Conservation (phyloP, 805 yeast genomes). For the Kuraishia hungarica region DNA sequence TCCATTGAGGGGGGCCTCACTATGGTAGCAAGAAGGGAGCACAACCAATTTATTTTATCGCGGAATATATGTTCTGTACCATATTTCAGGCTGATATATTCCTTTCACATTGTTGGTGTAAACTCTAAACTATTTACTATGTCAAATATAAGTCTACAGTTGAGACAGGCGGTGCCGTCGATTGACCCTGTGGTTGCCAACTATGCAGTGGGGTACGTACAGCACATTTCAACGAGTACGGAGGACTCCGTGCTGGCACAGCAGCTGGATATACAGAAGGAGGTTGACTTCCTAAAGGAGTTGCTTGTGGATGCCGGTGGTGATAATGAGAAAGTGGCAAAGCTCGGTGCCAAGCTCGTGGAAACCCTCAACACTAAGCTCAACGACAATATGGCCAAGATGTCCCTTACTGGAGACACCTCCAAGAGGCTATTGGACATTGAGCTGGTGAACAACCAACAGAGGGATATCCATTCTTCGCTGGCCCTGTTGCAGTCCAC, state of each 20-base stretch:
- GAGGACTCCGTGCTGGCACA: constrained; percentile 78
- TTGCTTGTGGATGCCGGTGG: constrained; percentile 84
- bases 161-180: constrained; percentile 80
- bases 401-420: constrained; percentile 77
- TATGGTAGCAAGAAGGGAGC: too few species aligned
- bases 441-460: constrained; percentile 60
- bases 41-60: too few species aligned
- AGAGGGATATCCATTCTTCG: constrained; percentile 68
- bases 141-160: constrained; percentile 37
- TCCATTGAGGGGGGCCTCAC: too few species aligned
- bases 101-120: not conserved
- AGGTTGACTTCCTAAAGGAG: constrained; percentile 57
- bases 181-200: constrained; percentile 83
- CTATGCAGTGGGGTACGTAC: constrained; percentile 87
- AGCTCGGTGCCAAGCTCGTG: constrained; percentile 36
- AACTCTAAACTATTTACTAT: constrained; percentile 7
- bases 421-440: constrained; percentile 80
- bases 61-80: too few species aligned
- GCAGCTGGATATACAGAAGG: constrained; percentile 56
- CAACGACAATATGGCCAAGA: constrained; percentile 60
- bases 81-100: too few species aligned
- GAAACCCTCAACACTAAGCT: constrained; percentile 43
- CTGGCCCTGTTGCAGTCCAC: constrained; percentile 71
- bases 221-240: constrained; percentile 69
- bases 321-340: constrained; percentile 40